These are phyloP conservation scores for Phialophora tarda DNA, from an alignment of 2,329 filamentous ascomycete species.

Conservation along the genomic window DNA sequence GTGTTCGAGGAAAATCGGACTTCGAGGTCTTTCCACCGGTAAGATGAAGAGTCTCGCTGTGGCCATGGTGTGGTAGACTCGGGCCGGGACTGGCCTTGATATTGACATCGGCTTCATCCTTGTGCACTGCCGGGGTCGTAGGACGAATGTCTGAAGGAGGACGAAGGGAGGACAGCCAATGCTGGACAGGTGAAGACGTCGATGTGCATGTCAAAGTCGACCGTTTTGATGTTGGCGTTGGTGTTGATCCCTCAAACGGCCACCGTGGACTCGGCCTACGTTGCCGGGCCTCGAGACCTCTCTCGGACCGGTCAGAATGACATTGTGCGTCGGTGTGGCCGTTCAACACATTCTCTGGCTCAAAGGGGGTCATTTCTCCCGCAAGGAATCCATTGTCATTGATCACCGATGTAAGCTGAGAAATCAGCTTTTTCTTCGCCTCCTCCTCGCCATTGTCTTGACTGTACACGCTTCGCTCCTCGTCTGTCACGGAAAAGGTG, in stretches of 20 bases:
- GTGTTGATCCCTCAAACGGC: background rate
- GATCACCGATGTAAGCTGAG: background rate
- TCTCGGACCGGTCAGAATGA: background rate
- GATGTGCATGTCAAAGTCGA: background rate
- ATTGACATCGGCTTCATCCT: background rate
- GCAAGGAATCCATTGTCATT: background rate
- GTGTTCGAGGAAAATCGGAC: background rate
- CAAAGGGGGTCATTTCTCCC: background rate
- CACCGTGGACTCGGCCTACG: background rate
- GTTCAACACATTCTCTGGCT: background rate
- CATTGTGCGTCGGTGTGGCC: background rate
- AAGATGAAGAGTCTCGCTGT: background rate
- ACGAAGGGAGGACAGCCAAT: constrained; percentile 11
- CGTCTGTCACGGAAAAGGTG: constrained; percentile 1
- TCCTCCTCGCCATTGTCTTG: constrained; percentile 21
- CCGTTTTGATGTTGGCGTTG: background rate
- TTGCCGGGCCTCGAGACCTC: background rate
- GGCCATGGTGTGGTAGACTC: background rate
- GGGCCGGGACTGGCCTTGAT: background rate
- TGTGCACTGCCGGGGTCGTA: background rate
- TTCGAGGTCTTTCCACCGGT: background rate
- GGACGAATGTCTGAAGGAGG: background rate
- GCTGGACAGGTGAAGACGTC: constrained; percentile 5
- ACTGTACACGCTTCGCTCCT: constrained; percentile 26
- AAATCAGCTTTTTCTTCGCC: background rate